A percentile compares a stretch with the other conserved stretches of the same genome.
phyloP scores from a whole-genome alignment of 1,284 basidiomycete species.

The Omphalotus olearius region DNA sequence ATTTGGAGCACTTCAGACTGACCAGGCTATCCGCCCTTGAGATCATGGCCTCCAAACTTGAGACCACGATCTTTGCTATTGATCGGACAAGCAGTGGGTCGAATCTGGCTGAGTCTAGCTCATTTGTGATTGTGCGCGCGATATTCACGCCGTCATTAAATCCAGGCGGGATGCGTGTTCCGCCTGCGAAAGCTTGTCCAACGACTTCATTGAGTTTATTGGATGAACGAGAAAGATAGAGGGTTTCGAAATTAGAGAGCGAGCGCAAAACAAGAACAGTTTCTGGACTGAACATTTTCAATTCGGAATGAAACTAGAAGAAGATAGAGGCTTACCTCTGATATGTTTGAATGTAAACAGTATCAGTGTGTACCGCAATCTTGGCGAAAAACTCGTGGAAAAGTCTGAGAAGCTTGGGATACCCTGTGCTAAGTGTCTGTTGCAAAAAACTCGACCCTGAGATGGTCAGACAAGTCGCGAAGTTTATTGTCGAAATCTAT shows the following conservation, averaged over 20 bases:
- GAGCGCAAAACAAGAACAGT: slow-evolving; percentile 84
- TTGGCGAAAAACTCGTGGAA: slow-evolving; percentile 97
- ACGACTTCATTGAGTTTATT: slow-evolving; percentile 79
- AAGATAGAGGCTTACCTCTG: slow-evolving; percentile 60
- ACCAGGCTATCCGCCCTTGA: slow-evolving; percentile 67
- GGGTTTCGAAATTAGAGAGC: slow-evolving; percentile 75
- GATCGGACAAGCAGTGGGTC: slow-evolving; percentile 83
- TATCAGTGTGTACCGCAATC: slow-evolving; percentile 92
- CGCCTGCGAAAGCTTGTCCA: slow-evolving; percentile 66
- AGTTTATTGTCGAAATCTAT: neutral
- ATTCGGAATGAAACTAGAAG: neutral
- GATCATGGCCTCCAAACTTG: slow-evolving; percentile 64
- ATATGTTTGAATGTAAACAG: slow-evolving; percentile 75
- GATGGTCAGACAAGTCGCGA: neutral
- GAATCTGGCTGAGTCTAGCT: slow-evolving; percentile 89
- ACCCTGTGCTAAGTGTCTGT: slow-evolving; percentile 80
- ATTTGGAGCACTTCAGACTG: slow-evolving; percentile 22
- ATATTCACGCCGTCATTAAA: slow-evolving; percentile 74
- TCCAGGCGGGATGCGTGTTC: slow-evolving; percentile 66
- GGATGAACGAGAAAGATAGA: slow-evolving; percentile 83
- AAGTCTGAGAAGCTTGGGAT: slow-evolving; percentile 81
- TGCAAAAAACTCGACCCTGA: slow-evolving; percentile 81
- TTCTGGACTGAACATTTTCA: slow-evolving; percentile 62
- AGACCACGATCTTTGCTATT: slow-evolving; percentile 70
- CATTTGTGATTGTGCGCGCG: slow-evolving; percentile 78